A percentile compares a stretch with the other conserved stretches of the same genome.
Conservation (phyloP, 352 stramenopile species). For the Pythium aquatile region DNA sequence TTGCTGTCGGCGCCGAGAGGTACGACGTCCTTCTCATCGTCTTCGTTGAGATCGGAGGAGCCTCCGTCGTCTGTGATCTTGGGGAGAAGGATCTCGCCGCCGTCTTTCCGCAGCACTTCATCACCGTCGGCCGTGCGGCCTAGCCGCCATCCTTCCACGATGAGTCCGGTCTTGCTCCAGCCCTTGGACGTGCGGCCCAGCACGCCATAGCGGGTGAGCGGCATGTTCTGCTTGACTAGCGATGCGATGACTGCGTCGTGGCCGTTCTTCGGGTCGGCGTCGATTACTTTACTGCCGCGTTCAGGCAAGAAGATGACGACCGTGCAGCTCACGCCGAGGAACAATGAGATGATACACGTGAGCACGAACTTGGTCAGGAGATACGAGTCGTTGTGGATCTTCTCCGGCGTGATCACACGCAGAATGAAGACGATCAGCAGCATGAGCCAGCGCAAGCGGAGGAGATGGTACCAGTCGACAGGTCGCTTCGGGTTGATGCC, state of each 20-base stretch:
- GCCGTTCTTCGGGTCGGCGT: slow-evolving; percentile 25
- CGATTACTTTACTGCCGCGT: slow-evolving; percentile 31
- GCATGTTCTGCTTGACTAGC: slow-evolving; percentile 48
- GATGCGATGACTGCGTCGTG: slow-evolving; percentile 42
- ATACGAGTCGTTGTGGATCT: slow-evolving; percentile 12
- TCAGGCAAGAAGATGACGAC: slow-evolving; percentile 31
- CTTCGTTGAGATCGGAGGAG: not conserved
- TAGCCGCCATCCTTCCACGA: slow-evolving; percentile 47
- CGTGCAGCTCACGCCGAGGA: slow-evolving; percentile 30
- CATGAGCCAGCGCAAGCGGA: slow-evolving; percentile 35
- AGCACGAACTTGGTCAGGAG: slow-evolving; percentile 21
- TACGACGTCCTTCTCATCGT: not conserved
- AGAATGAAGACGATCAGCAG: slow-evolving; percentile 35
- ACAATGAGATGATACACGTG: slow-evolving; percentile 24
- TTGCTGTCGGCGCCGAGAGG: not conserved
- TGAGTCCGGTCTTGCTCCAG: slow-evolving; percentile 41
- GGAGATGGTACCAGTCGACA: slow-evolving; percentile 33
- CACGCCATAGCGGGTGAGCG: slow-evolving; percentile 45
- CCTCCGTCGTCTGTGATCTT: slow-evolving; percentile 1
- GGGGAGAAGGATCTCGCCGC: slow-evolving; percentile 44
- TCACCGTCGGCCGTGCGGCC: slow-evolving; percentile 28
- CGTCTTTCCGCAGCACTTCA: slow-evolving; percentile 44
- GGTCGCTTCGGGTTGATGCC: slow-evolving; percentile 31
- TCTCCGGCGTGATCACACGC: slow-evolving; percentile 26
- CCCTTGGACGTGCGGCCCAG: slow-evolving; percentile 40